Percentiles rank a stretch among this genome's conserved stretches.
These are phyloP conservation scores for Wickerhamiella sorbophila DNA, from an alignment of 805 yeast genomes.

Conservation along the genomic window DNA sequence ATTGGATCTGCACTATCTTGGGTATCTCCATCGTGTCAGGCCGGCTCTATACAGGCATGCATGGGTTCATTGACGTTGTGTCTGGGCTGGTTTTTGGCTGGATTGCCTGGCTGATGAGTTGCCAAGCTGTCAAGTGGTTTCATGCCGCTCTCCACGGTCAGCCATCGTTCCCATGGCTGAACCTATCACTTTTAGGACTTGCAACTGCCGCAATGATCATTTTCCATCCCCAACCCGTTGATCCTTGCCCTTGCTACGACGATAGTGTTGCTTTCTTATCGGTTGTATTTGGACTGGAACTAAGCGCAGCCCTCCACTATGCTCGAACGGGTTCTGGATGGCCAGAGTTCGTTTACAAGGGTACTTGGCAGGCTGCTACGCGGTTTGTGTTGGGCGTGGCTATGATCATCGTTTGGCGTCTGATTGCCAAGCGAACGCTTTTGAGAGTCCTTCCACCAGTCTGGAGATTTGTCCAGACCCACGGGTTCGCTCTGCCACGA, in stretches of 20 bases:
- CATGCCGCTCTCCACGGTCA: conserved; percentile 1
- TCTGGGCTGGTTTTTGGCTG: conserved; percentile 56
- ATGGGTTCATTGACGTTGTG: conserved; percentile 67
- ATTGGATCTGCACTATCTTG: conserved; percentile 14
- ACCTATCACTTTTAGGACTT: neutral
- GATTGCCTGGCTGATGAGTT: conserved; percentile 36
- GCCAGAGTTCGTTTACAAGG: neutral
- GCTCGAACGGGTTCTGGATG: neutral
- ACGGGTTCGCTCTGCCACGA: conserved; percentile 30
- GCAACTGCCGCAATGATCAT: conserved; percentile 32
- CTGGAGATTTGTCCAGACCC: conserved; percentile 26
- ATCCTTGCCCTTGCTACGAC: conserved; percentile 91
- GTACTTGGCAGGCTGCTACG: conserved; percentile 20
- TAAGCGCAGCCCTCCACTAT: conserved; percentile 4
- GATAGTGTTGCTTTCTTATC: conserved; percentile 90
- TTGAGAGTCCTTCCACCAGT: conserved; percentile 45
- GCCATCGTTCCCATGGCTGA: conserved; percentile 2
- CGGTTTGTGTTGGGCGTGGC: conserved; percentile 50
- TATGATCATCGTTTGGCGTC: conserved; percentile 59
- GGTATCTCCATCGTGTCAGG: conserved; percentile 69
- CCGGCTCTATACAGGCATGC: conserved; percentile 93
- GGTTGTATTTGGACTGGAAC: conserved; percentile 64
- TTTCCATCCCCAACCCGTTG: conserved; percentile 71
- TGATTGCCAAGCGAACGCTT: conserved; percentile 51
- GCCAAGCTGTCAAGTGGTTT: conserved; percentile 23